phyloP scores from a whole-genome alignment of 768 basidiomycete genomes.

The Lepiota venenata region DNA sequence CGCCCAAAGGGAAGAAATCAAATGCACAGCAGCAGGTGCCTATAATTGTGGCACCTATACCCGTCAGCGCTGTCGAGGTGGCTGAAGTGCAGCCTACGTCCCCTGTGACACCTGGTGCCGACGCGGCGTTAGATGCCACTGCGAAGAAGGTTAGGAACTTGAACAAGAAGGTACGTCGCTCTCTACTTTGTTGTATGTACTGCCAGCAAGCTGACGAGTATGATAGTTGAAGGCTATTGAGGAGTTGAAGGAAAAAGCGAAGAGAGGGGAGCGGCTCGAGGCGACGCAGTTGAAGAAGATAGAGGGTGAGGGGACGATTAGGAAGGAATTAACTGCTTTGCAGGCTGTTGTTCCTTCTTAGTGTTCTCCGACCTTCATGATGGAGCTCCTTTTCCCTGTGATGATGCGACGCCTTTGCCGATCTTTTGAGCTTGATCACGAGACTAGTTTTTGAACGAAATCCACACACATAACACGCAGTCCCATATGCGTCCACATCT shows the following conservation, averaged over 20 bases:
- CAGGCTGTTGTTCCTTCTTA: conserved; percentile 14
- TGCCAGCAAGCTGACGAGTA: not conserved
- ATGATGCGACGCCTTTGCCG: too few species aligned
- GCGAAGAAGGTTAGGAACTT: conserved; percentile 95
- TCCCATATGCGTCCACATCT: not conserved
- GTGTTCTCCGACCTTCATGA: not conserved
- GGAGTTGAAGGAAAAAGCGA: conserved; percentile 90
- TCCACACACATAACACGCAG: not conserved
- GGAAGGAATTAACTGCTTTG: conserved; percentile 64
- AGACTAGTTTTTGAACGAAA: not conserved
- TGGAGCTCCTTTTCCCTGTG: too few species aligned
- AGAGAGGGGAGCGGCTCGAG: conserved; percentile 88
- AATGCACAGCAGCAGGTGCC: conserved; percentile 7
- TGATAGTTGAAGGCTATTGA: conserved; percentile 95
- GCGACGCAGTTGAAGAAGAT: conserved; percentile 97
- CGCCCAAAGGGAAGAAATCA: conserved; percentile 17
- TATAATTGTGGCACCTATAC: conserved; percentile 21
- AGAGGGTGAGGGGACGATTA: conserved; percentile 82
- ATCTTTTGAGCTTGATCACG: not conserved
- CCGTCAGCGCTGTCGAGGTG: conserved; percentile 19
- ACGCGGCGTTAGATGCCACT: conserved; percentile 63
- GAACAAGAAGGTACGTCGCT: conserved; percentile 80
- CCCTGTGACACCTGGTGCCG: conserved; percentile 53
- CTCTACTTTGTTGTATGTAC: not conserved
- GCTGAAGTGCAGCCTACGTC: conserved; percentile 24